Percentiles rank a stretch among this genome's conserved stretches.
These are phyloP conservation scores for Ulota crispa DNA, from an alignment of 225 moss, liverwort and hornwort species.

Conservation along the genomic window DNA sequence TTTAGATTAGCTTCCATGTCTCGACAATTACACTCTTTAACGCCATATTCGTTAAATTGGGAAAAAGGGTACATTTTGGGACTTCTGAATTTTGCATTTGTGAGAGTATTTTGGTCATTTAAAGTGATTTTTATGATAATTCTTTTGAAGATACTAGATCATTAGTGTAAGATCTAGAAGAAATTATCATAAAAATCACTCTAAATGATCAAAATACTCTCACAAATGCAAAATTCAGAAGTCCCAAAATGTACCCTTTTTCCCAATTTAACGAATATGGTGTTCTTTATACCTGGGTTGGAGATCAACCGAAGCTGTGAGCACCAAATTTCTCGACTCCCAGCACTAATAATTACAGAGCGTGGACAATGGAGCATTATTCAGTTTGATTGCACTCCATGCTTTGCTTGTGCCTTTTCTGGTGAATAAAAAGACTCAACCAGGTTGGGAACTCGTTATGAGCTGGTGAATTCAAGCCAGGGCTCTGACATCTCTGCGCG, in stretches of 20 bases:
- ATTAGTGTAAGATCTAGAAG: too few relatives aligned
- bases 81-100: too few relatives aligned
- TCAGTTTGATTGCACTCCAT: slow-evolving; percentile 33
- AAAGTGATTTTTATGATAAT: too few relatives aligned
- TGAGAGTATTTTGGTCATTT: too few relatives aligned
- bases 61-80: too few relatives aligned
- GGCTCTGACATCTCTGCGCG: slow-evolving; percentile 33
- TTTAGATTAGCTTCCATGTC: background rate
- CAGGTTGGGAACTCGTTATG: background rate
- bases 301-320: slow-evolving; percentile 5
- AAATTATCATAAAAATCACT: too few relatives aligned
- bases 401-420: slow-evolving; percentile 16
- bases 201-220: too few relatives aligned
- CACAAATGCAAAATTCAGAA: too few relatives aligned
- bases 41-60: too few relatives aligned
- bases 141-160: too few relatives aligned
- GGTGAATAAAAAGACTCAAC: background rate
- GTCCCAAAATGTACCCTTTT: too few relatives aligned
- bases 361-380: slow-evolving; percentile 28
- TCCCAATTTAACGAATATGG: too few relatives aligned
- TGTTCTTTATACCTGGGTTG: background rate
- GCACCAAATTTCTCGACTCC: background rate
- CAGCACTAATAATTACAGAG: slow-evolving; percentile 5
- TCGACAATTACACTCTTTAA: background rate
- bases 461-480: background rate